Conservation (phyloP, 352 stramenopile species). For the Elongisporangium senticosum region DNA sequence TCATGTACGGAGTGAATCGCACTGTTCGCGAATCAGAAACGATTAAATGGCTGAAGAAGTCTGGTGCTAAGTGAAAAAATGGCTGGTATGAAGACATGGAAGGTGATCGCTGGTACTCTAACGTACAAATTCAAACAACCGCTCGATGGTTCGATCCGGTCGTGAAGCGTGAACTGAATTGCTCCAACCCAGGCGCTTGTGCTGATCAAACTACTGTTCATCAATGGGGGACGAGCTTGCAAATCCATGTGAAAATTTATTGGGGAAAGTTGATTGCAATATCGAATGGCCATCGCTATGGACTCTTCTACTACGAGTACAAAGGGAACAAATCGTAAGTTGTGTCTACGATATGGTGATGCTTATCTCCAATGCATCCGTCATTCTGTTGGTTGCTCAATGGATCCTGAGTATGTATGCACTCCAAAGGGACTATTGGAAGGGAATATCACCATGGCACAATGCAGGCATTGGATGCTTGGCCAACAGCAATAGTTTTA, state of each 20-base stretch:
- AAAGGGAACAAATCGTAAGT: too few relatives aligned
- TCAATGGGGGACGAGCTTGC: too few relatives aligned
- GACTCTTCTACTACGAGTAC: conserved; percentile 4
- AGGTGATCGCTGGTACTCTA: conserved; percentile 2
- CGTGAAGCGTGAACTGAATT: conserved; percentile 8
- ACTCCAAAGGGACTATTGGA: neutral
- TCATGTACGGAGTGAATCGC: conserved; percentile 9
- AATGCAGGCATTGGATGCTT: conserved; percentile 16
- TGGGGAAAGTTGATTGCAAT: conserved; percentile 1
- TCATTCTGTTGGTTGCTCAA: neutral
- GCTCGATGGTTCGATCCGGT: conserved; percentile 2
- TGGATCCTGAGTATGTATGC: conserved; percentile 4
- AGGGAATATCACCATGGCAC: conserved; percentile 2
- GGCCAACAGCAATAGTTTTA: conserved; percentile 15
- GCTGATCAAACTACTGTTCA: too few relatives aligned
- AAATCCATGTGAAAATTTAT: too few relatives aligned
- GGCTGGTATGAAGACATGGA: conserved; percentile 8
- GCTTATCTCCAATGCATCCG: conserved; percentile 4
- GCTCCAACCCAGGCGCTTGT: neutral
- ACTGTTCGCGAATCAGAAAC: conserved; percentile 23
- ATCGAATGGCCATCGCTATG: conserved; percentile 1
- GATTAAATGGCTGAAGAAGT: conserved; percentile 23
- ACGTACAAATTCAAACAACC: conserved; percentile 4
- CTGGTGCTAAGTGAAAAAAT: conserved; percentile 2
- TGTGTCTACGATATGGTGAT: conserved; percentile 4